A percentile compares a stretch with the other conserved stretches of the same genome.
Evolutionary conservation across 2,329 filamentous ascomycete genomes (phyloP).

Genomic region (Curvularia verruculosa): DNA sequence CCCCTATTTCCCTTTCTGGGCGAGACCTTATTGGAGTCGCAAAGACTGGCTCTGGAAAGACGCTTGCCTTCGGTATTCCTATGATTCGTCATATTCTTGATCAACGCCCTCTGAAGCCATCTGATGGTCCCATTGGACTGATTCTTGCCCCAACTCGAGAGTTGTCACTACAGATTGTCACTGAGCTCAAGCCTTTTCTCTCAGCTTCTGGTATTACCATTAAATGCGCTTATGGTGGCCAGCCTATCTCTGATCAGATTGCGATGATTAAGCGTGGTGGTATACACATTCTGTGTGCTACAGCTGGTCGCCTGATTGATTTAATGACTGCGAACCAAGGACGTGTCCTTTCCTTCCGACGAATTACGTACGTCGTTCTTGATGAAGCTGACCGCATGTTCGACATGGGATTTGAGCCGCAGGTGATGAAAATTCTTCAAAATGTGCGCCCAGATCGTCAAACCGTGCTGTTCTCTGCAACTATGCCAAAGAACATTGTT

Average conservation of each 20-base stretch:
- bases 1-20: constrained; percentile 94
- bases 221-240: constrained; percentile 92
- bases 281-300: constrained; percentile 87
- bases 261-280: constrained; percentile 93
- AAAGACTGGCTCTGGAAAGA: constrained; percentile 98
- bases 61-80: constrained; percentile 89
- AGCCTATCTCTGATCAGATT: constrained; percentile 97
- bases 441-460: constrained; percentile 92
- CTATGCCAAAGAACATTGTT: constrained; percentile 93
- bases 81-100: constrained; percentile 99
- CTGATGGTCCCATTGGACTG: constrained; percentile 85
- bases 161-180: constrained; percentile 89
- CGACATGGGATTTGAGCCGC: constrained; percentile 98
- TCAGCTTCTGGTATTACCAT: constrained; percentile 84
- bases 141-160: constrained; percentile 96
- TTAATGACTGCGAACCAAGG: constrained; percentile 90
- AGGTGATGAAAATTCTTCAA: constrained; percentile 94
- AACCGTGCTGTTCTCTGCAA: constrained; percentile 94
- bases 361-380: constrained; percentile 92
- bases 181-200: constrained; percentile 92
- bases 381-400: constrained; percentile 99
- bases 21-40: constrained; percentile 95
- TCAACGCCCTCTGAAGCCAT: constrained; percentile 78
- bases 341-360: constrained; percentile 86
- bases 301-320: constrained; percentile 94